phyloP scores from a whole-genome alignment of 805 yeast species.

The Scheffersomyces ergatensis region DNA sequence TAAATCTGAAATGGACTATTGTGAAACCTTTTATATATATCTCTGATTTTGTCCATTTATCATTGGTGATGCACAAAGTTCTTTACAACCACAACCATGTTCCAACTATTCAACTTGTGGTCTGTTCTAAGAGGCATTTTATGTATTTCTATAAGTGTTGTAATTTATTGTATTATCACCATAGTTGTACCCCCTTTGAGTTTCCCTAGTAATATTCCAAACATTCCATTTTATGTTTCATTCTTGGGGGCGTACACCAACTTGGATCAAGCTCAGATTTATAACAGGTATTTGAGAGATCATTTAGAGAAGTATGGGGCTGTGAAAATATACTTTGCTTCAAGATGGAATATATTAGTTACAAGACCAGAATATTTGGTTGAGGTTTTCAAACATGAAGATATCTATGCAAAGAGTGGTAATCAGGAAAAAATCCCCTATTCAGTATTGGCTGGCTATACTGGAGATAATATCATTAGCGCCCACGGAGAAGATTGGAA shows the following conservation, averaged over 20 bases:
- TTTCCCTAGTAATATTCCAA: constrained; percentile 55
- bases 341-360: constrained; percentile 59
- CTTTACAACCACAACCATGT: too few species aligned
- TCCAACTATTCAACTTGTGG: too few species aligned
- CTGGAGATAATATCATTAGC: constrained; percentile 61
- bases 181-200: constrained; percentile 45
- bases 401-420: constrained; percentile 55
- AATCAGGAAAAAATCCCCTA: constrained; percentile 58
- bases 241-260: constrained; percentile 43
- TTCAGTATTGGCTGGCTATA: constrained; percentile 51
- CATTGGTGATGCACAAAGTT: too few species aligned
- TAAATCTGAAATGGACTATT: too few species aligned
- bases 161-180: constrained; percentile 1
- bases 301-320: constrained; percentile 54
- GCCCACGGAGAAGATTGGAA: constrained; percentile 56
- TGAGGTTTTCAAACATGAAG: constrained; percentile 48
- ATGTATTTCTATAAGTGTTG: background rate
- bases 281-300: constrained; percentile 37
- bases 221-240: constrained; percentile 59
- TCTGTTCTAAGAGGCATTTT: background rate
- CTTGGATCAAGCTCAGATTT: constrained; percentile 50
- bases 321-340: constrained; percentile 57
- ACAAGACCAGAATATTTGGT: constrained; percentile 45
- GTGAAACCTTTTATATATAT: too few species aligned
- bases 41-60: too few species aligned